Conservation (phyloP, 164 flowering plant genomes). For the Chloranthus sessilifolius region DNA sequence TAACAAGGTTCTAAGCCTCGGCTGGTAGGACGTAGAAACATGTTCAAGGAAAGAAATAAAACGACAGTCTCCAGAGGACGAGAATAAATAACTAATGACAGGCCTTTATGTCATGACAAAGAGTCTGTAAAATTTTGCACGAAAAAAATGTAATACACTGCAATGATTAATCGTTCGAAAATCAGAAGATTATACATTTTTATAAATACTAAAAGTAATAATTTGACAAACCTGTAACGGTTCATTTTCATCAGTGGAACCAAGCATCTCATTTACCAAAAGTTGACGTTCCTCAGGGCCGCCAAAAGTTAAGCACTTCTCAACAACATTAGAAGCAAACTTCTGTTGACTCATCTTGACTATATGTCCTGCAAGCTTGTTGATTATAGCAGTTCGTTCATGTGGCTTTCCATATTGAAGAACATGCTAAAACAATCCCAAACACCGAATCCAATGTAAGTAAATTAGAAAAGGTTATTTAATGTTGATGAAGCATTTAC, state of each 20-base stretch:
- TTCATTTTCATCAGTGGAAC: slow-evolving; percentile 81
- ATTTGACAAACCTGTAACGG: slow-evolving; percentile 63
- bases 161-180: too few species aligned
- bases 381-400: slow-evolving; percentile 64
- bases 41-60: too few species aligned
- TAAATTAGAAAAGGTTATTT: not conserved
- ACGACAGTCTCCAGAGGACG: too few species aligned
- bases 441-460: slow-evolving; percentile 3
- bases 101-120: too few species aligned
- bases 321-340: slow-evolving; percentile 95
- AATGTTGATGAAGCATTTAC: not conserved
- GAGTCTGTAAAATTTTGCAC: too few species aligned
- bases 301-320: slow-evolving; percentile 79
- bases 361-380: slow-evolving; percentile 78
- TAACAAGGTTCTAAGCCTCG: too few species aligned
- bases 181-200: too few species aligned
- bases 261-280: slow-evolving; percentile 83
- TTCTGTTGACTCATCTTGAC: slow-evolving; percentile 96
- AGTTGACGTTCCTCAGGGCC: slow-evolving; percentile 72
- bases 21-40: too few species aligned
- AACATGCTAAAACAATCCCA: slow-evolving; percentile 48
- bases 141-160: too few species aligned
- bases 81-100: too few species aligned
- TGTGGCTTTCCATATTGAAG: slow-evolving; percentile 79
- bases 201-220: too few species aligned